Base-by-base conservation (phyloP, 1,284 basidiomycete genomes). In the Sparassis latifolia region DNA sequence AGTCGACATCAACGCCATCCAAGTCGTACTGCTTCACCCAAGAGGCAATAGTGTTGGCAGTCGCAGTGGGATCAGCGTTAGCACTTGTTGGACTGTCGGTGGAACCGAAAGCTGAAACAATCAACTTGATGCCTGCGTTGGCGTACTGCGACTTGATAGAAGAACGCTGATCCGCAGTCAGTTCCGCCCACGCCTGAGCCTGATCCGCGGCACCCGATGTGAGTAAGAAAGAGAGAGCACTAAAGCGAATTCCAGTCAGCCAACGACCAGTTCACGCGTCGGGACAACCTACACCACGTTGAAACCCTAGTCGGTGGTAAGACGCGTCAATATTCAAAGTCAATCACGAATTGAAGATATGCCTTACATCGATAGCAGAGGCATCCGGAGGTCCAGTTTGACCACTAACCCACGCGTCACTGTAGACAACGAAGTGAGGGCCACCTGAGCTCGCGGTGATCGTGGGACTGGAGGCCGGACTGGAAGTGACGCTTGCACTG, bases 1-100 rank as follows among this genome's bases (percentile, higher is more conserved):
- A 81, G 61, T 82, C 79, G 40, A 82, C 70, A 46, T 82, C 80
- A 39, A 82, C 63, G 37, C 79, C 81, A 54, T 82, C 74, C 12
- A 82, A 62, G 28, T 69, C 67, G 55, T 73, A 76, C 44, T 75
- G 49, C 52, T 69, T 74, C 42, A 79, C 76, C 71, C 73, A 80
- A 2, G 66, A 64, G 9, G 76, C 76, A 66, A 80, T 69, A 3
- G 65, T 72, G 54, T 76, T 68, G 0, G 78, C 79, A 3, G 70
- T 68, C 4, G 45, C 54, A 28, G 67, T 60, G 2, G 76, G 62
- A 49, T 79, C 66, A 4, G 67, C 65, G 10, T 69, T 69, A 0
- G 63, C 64, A 5, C 71, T 66, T 7, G 79, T 80, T 4, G 80
- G 81, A 0, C 64, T 64, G 42, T 79, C 76, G 1, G 77, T 76